These are phyloP conservation scores for Colletotrichum orchidophilum DNA, from an alignment of 2,329 filamentous ascomycete species.

Conservation along the genomic window DNA sequence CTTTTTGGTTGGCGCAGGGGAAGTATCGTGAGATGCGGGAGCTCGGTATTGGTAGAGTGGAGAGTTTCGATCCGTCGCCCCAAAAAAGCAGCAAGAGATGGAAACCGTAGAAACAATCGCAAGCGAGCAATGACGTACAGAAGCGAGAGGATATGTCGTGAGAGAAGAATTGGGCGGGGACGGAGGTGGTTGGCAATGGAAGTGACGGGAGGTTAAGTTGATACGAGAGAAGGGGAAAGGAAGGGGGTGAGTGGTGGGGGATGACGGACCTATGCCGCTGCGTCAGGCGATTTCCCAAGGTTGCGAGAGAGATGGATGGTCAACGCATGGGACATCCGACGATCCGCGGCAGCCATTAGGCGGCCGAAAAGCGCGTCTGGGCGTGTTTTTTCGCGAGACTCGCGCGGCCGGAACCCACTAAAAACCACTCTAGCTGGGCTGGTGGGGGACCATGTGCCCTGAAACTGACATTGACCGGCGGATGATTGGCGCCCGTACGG, in stretches of 20 bases:
- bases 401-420: constrained; percentile 3
- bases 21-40: constrained; percentile 6
- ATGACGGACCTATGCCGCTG: background rate
- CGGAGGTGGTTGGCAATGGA: background rate
- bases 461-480: constrained; percentile 22
- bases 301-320: background rate
- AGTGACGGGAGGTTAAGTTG: constrained; percentile 15
- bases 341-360: constrained; percentile 5
- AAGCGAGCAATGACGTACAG: constrained; percentile 23
- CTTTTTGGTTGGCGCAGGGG: background rate
- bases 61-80: constrained; percentile 24
- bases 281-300: constrained; percentile 15
- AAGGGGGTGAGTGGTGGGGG: background rate
- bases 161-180: background rate
- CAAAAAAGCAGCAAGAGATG: background rate
- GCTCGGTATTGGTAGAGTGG: constrained; percentile 29
- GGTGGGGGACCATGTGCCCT: constrained; percentile 2
- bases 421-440: background rate
- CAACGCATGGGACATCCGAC: constrained; percentile 18
- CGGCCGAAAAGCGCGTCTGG: constrained; percentile 16
- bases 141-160: constrained; percentile 12
- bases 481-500: constrained; percentile 16
- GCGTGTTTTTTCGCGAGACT: constrained; percentile 33
- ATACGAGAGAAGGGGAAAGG: background rate
- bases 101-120: constrained; percentile 29